These are phyloP conservation scores for Hypoxylon fuscum DNA, from an alignment of 495 filamentous ascomycete genomes.

Conservation along the genomic window DNA sequence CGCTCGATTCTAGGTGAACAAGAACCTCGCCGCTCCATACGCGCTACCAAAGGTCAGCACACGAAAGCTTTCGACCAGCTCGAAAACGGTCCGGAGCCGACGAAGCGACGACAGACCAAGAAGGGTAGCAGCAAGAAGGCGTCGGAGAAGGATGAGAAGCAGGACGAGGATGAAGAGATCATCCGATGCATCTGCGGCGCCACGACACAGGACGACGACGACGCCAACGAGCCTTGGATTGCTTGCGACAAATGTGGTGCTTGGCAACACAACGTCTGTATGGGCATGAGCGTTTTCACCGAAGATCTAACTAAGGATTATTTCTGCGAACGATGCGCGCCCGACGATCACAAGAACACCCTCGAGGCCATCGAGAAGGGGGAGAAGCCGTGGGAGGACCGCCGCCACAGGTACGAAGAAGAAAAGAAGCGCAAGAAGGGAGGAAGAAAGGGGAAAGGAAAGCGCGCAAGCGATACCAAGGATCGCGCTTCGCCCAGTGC, in stretches of 20 bases:
- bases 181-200: slow-evolving; percentile 95
- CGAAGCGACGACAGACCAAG: slow-evolving; percentile 68
- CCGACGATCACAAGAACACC: slow-evolving; percentile 79
- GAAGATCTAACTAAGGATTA: slow-evolving; percentile 80
- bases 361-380: slow-evolving; percentile 77
- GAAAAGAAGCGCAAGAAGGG: slow-evolving; percentile 59
- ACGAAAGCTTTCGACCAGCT: slow-evolving; percentile 80
- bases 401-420: slow-evolving; percentile 63
- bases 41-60: slow-evolving; percentile 95
- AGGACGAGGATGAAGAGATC: slow-evolving; percentile 67
- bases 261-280: slow-evolving; percentile 97
- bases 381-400: slow-evolving; percentile 86
- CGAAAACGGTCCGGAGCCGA: slow-evolving; percentile 68
- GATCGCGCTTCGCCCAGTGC: slow-evolving; percentile 50
- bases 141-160: slow-evolving; percentile 66
- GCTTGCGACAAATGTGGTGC: slow-evolving; percentile 88
- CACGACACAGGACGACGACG: slow-evolving; percentile 81
- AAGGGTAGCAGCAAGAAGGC: slow-evolving; percentile 64
- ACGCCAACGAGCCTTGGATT: slow-evolving; percentile 85
- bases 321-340: slow-evolving; percentile 88
- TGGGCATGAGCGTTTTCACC: slow-evolving; percentile 81
- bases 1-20: slow-evolving; percentile 58
- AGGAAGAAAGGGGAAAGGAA: slow-evolving; percentile 59
- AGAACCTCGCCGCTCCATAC: slow-evolving; percentile 91
- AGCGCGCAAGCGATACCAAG: slow-evolving; percentile 60